phyloP scores from a whole-genome alignment of 2,329 filamentous ascomycete species.

The Fusarium metavorans region DNA sequence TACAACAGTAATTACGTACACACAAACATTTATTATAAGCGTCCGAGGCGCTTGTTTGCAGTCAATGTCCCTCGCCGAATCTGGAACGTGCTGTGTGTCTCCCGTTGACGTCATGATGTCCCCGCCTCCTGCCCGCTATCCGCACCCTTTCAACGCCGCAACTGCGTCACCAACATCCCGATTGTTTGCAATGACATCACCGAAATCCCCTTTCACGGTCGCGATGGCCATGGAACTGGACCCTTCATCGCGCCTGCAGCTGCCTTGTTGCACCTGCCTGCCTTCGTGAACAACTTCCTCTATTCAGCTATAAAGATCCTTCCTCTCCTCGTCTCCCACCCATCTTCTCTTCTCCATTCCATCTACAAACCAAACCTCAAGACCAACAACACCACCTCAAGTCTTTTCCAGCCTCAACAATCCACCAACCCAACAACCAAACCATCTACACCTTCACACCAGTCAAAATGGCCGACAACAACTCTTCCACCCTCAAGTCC shows the following conservation, averaged over 20 bases:
- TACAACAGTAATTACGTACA: neutral
- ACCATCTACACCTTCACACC: constrained; percentile 3
- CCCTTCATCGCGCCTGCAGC: neutral
- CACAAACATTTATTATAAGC: neutral
- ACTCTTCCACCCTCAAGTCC: constrained; percentile 81
- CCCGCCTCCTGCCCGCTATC: constrained; percentile 8
- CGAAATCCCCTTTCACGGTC: neutral
- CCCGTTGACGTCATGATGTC: constrained; percentile 34
- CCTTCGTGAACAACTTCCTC: constrained; percentile 26
- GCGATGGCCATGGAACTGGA: constrained; percentile 11
- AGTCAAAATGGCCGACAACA: constrained; percentile 47
- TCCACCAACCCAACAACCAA: constrained; percentile 10
- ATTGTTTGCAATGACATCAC: constrained; percentile 41
- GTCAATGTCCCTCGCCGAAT: neutral
- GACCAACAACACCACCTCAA: constrained; percentile 6
- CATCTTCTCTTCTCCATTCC: constrained; percentile 8
- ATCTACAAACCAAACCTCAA: constrained; percentile 18
- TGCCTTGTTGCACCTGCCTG: constrained; percentile 18
- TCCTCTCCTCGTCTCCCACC: constrained; percentile 43
- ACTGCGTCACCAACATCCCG: constrained; percentile 23
- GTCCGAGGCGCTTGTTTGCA: constrained; percentile 22
- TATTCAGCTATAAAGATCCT: constrained; percentile 34
- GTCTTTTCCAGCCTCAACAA: constrained; percentile 4
- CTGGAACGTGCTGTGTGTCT: neutral
- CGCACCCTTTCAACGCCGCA: neutral